Evolutionary conservation across 305 asterid genomes (phyloP).

Genomic region (Ruellia speciosa): DNA sequence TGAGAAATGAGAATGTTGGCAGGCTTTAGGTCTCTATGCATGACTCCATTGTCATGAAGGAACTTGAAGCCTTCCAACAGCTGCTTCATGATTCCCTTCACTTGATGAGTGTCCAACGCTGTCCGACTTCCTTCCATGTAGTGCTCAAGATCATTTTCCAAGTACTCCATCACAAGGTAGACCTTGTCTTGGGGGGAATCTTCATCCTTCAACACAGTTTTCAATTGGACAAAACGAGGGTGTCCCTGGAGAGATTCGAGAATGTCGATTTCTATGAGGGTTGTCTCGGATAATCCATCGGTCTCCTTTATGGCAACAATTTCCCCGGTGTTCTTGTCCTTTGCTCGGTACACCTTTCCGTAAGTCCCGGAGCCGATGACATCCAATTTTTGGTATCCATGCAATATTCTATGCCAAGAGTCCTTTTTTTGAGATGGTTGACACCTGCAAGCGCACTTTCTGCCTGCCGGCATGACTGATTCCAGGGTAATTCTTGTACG

Average conservation of each 20-base stretch:
- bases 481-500: no score
- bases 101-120: neutral
- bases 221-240: neutral
- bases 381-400: no score
- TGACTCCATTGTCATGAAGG: neutral
- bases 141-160: neutral
- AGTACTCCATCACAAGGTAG: neutral
- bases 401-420: no score
- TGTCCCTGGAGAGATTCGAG: neutral
- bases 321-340: neutral
- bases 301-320: neutral
- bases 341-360: neutral
- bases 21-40: neutral
- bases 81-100: neutral
- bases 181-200: neutral
- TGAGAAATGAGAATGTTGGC: neutral
- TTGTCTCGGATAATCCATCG: neutral
- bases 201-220: neutral
- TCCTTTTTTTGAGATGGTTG: no score
- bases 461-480: no score
- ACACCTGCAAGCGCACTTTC: no score
- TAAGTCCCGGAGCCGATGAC: no score
- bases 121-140: neutral
- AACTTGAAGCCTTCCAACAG: neutral
- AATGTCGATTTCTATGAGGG: neutral